Percentiles rank a stretch among this genome's conserved stretches.
These are phyloP conservation scores for Biscogniauxia sp. DNA, from an alignment of 2,329 filamentous ascomycete species.

Conservation along the genomic window DNA sequence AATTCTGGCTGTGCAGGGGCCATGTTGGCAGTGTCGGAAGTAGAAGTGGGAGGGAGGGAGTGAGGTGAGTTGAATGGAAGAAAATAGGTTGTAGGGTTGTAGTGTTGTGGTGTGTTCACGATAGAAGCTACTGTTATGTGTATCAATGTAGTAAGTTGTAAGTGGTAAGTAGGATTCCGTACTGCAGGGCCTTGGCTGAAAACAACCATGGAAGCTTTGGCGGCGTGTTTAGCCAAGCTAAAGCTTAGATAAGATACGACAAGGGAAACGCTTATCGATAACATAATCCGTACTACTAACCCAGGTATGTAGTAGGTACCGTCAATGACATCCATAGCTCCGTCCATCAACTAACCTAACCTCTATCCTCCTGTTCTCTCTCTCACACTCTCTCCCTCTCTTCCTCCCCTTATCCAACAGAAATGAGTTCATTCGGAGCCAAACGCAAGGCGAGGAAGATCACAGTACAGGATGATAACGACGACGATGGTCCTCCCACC, in stretches of 20 bases:
- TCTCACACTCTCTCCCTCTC: conserved; percentile 5
- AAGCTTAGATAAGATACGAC: conserved; percentile 23
- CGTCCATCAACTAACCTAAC: conserved; percentile 2
- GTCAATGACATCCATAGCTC: not conserved
- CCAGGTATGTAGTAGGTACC: conserved; percentile 1
- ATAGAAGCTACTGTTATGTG: too few relatives aligned
- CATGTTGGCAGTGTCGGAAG: conserved; percentile 62
- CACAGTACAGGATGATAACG: conserved; percentile 64
- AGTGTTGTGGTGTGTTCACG: conserved; percentile 6
- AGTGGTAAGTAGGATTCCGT: too few relatives aligned
- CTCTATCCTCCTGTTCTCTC: too few relatives aligned
- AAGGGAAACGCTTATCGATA: conserved; percentile 26
- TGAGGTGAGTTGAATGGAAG: not conserved
- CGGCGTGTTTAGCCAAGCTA: not conserved
- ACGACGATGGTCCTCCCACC: conserved; percentile 33
- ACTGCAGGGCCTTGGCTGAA: too few relatives aligned
- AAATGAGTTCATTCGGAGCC: conserved; percentile 56
- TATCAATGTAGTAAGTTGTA: too few relatives aligned
- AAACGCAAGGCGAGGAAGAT: conserved; percentile 76
- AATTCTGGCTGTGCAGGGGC: conserved; percentile 98
- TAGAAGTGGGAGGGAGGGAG: not conserved
- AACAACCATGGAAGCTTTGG: too few relatives aligned
- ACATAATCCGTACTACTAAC: not conserved
- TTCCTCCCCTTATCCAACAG: conserved; percentile 19
- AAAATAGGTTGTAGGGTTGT: not conserved